A percentile compares a stretch with the other conserved stretches of the same genome.
Evolutionary conservation across 73 alveolate species (phyloP).

Genomic region (Blepharisma japonicum): DNA sequence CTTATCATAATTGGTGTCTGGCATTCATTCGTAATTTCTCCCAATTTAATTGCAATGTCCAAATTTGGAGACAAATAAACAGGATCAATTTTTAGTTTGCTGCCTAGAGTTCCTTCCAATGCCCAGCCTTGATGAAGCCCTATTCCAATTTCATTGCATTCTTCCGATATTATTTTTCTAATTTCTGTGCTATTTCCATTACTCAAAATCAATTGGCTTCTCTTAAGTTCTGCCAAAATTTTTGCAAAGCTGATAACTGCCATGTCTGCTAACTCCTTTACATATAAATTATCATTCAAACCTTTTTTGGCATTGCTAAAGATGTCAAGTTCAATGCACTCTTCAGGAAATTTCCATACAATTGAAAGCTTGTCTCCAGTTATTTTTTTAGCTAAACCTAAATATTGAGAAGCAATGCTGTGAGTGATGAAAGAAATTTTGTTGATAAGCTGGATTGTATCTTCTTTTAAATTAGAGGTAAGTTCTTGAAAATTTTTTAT

Average conservation of each 20-base stretch:
- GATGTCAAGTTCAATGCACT: constrained; percentile 39
- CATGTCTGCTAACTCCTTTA: background rate
- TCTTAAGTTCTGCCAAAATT: background rate
- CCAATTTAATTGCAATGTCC: constrained; percentile 3
- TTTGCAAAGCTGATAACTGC: constrained; percentile 5
- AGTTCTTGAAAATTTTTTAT: constrained; percentile 70
- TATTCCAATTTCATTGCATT: background rate
- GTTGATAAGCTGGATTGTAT: constrained; percentile 80
- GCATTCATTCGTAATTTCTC: background rate
- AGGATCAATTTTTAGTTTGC: too few species aligned
- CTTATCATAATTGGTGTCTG: too few species aligned
- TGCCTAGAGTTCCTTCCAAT: background rate
- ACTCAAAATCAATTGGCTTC: background rate
- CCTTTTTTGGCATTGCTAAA: background rate
- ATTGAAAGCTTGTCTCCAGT: constrained; percentile 86
- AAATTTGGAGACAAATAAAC: background rate
- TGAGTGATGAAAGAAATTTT: constrained; percentile 88
- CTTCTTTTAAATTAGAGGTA: constrained; percentile 60
- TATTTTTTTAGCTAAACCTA: constrained; percentile 86
- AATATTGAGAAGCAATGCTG: constrained; percentile 62
- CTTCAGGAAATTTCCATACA: constrained; percentile 84
- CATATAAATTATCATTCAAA: background rate
- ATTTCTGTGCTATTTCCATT: background rate
- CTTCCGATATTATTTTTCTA: background rate
- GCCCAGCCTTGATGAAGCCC: constrained; percentile 8